Percentiles rank a stretch among this genome's conserved stretches.
Evolutionary conservation across 805 yeast genomes (phyloP).

Genomic region (Wickerhamomyces xylosicus): DNA sequence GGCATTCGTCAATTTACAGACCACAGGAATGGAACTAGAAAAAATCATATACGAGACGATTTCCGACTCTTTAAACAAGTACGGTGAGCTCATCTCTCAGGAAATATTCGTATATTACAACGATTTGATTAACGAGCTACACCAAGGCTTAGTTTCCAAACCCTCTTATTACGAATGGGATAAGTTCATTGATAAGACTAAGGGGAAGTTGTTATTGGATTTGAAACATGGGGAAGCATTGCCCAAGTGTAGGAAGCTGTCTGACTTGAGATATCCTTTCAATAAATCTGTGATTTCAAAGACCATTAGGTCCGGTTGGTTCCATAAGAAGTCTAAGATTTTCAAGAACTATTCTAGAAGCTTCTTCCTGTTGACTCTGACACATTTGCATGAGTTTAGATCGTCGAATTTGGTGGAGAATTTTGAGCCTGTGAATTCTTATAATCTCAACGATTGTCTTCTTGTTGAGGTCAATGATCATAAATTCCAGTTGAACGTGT

Average conservation of each 20-base stretch:
- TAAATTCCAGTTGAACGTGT: constrained; percentile 37
- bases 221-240: constrained; percentile 33
- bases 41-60: constrained; percentile 78
- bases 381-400: constrained; percentile 83
- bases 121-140: constrained; percentile 53
- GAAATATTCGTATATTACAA: constrained; percentile 66
- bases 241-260: constrained; percentile 43
- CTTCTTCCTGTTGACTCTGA: constrained; percentile 83
- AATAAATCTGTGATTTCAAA: constrained; percentile 58
- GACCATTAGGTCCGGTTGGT: constrained; percentile 62
- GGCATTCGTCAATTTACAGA: constrained; percentile 78
- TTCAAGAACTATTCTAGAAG: constrained; percentile 79
- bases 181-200: constrained; percentile 60
- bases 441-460: constrained; percentile 66
- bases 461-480: constrained; percentile 73
- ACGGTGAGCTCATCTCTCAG: constrained; percentile 59
- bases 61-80: constrained; percentile 66
- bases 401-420: constrained; percentile 69
- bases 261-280: constrained; percentile 56
- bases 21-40: constrained; percentile 79
- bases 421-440: constrained; percentile 68
- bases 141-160: constrained; percentile 58
- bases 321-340: constrained; percentile 83
- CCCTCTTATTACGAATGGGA: constrained; percentile 84
- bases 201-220: constrained; percentile 38